Evolutionary conservation across 2,329 filamentous ascomycete genomes (phyloP), one percentile per base, ranked within the genome.

Genomic region (Penicillium corylophilum): DNA sequence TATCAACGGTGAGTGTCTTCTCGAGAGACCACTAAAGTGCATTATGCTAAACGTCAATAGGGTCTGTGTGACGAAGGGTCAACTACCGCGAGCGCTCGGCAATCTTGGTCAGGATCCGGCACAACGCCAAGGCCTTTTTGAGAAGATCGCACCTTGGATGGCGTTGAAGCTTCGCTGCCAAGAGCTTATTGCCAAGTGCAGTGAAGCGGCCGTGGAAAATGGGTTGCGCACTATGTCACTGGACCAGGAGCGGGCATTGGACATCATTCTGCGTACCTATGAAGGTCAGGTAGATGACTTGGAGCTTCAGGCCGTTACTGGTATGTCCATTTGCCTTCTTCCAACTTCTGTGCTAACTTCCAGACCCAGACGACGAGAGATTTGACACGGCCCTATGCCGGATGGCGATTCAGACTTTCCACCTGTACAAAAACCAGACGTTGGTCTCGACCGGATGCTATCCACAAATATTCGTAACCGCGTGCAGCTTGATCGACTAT

Each of bases 231-330:
- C 56, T n/a, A 69, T 75, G 64, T 65, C 67, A 0, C 15, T 59
- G 1, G 71, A 74, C 7, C 72, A 74, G 44, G 73, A 76, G 46
- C 64, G 66, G 7, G 60, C 66, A 5, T 58, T 76, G 28, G 69
- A 72, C 38, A 65, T 70, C 23, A 41, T 75, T 13, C 55, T 76
- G 16, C 64, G 65, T 16, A 61, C 63, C 5, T 74, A 69, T 44
- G 71, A 75, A 43, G 56, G 54, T 5, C 69, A 73, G 29, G 53
- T 71, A 12, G 58, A 65, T n/a, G 71, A 71, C 22, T 54, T 75
- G 5, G 71, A 69, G n/a, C 49, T 62, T 7, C 66, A 71, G 31
- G 58, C 62, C 6, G 54, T 59, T 16, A 64, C 69, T 35, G 66
- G 71, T 72, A 63, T 45, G 57, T 52, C 6, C 8, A n/a, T 9